Evolutionary conservation across 2,329 filamentous ascomycete species (phyloP).

Genomic region (Xylaria hypoxylon): DNA sequence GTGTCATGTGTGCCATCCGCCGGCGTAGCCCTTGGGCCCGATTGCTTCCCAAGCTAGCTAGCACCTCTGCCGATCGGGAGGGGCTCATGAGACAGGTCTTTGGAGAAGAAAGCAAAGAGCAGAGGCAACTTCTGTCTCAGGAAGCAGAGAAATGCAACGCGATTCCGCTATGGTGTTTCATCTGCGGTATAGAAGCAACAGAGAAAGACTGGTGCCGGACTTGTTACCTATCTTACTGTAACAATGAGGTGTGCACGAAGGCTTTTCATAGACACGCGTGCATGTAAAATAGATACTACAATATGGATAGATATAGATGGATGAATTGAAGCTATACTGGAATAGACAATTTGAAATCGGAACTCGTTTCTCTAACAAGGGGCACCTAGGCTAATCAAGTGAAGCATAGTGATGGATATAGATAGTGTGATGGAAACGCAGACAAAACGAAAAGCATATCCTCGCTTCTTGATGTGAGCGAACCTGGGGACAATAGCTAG

Average conservation of each 20-base stretch:
- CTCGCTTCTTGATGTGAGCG: background rate
- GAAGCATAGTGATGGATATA: background rate
- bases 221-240: slow-evolving; percentile 37
- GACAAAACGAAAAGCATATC: background rate
- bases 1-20: slow-evolving; percentile 39
- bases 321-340: slow-evolving; percentile 11
- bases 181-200: slow-evolving; percentile 40
- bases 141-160: slow-evolving; percentile 32
- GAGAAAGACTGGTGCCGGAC: slow-evolving; percentile 39
- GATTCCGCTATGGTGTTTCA: slow-evolving; percentile 39
- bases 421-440: background rate
- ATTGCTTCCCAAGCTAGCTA: slow-evolving; percentile 35
- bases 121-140: slow-evolving; percentile 28
- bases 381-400: background rate
- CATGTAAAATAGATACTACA: slow-evolving; percentile 18
- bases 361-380: background rate
- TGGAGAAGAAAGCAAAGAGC: slow-evolving; percentile 34
- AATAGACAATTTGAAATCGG: background rate
- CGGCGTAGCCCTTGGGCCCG: slow-evolving; percentile 38
- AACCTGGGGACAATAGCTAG: background rate
- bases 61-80: slow-evolving; percentile 33
- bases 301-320: slow-evolving; percentile 2
- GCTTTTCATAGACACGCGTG: slow-evolving; percentile 40
- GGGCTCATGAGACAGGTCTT: slow-evolving; percentile 38
- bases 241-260: slow-evolving; percentile 37